Conservation (phyloP, 2,329 filamentous ascomycete genomes). For the Sclerotinia sclerotiorum region DNA sequence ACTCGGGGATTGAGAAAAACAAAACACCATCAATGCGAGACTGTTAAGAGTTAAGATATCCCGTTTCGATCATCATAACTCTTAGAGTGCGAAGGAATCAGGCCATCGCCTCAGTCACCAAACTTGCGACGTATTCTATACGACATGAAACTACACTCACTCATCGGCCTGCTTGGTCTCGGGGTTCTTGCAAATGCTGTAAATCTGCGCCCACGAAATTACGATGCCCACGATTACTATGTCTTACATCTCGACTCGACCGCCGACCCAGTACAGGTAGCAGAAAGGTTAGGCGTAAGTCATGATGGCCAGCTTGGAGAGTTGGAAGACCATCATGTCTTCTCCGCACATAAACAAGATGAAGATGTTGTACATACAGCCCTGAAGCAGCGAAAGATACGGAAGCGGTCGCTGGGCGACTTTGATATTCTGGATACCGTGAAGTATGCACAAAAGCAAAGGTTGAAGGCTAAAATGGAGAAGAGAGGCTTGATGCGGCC, state of each 20-base stretch:
- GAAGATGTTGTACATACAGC: slow-evolving; percentile 59
- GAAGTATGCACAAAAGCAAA: slow-evolving; percentile 77
- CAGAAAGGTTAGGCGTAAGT: slow-evolving; percentile 68
- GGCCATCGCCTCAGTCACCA: not conserved
- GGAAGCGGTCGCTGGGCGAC: slow-evolving; percentile 57
- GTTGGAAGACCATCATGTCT: slow-evolving; percentile 79
- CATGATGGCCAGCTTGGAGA: slow-evolving; percentile 81
- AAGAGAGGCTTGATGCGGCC: slow-evolving; percentile 47
- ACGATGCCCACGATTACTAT: slow-evolving; percentile 86
- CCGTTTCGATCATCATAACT: slow-evolving; percentile 5
- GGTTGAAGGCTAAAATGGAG: slow-evolving; percentile 58
- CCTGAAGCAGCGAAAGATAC: slow-evolving; percentile 52
- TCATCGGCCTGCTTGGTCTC: slow-evolving; percentile 56
- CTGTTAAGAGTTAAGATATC: slow-evolving; percentile 24
- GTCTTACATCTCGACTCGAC: slow-evolving; percentile 76
- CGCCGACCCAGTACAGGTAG: slow-evolving; percentile 66
- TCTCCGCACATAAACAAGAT: slow-evolving; percentile 65
- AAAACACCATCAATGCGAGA: slow-evolving; percentile 31
- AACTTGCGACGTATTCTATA: slow-evolving; percentile 13
- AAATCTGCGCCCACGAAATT: slow-evolving; percentile 60
- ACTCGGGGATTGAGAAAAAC: not conserved
- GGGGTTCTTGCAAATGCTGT: slow-evolving; percentile 50
- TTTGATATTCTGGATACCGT: slow-evolving; percentile 69
- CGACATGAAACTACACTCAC: slow-evolving; percentile 44
- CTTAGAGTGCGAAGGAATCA: not conserved